Evolutionary conservation across 768 basidiomycete species (phyloP).

Genomic region (Suillus brevipes): DNA sequence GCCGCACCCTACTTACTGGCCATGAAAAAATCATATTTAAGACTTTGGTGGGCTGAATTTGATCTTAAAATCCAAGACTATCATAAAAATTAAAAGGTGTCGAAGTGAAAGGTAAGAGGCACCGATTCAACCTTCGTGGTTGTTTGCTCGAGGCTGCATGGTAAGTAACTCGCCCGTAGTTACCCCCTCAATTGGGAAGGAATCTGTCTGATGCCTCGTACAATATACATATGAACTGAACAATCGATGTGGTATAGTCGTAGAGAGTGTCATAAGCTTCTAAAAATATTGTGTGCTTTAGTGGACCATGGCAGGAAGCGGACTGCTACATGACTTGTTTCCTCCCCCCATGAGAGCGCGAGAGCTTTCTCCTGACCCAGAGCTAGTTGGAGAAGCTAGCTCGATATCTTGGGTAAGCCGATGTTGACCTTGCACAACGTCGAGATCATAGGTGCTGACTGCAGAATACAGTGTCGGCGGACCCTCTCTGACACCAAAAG

Average conservation of each 20-base stretch:
- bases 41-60: too few relatives aligned
- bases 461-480: neutral
- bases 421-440: neutral
- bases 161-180: neutral
- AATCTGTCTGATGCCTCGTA: neutral
- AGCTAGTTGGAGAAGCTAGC: neutral
- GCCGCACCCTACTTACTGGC: too few relatives aligned
- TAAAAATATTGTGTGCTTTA: neutral
- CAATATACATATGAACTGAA: neutral
- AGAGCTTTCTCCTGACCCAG: neutral
- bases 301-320: neutral
- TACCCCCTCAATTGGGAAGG: neutral
- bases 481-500: slow-evolving; percentile 1
- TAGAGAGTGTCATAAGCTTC: neutral
- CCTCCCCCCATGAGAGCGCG: neutral
- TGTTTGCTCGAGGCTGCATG: neutral
- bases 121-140: neutral
- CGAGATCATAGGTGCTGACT: neutral
- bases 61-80: neutral
- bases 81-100: neutral
- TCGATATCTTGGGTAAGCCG: neutral
- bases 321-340: neutral
- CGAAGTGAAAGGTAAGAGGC: neutral
- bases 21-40: too few relatives aligned
- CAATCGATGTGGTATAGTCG: neutral